Percentiles rank a stretch among this genome's conserved stretches.
Evolutionary conservation across 148 eudicot genomes (phyloP).

Genomic region (Diospyros lotus): DNA sequence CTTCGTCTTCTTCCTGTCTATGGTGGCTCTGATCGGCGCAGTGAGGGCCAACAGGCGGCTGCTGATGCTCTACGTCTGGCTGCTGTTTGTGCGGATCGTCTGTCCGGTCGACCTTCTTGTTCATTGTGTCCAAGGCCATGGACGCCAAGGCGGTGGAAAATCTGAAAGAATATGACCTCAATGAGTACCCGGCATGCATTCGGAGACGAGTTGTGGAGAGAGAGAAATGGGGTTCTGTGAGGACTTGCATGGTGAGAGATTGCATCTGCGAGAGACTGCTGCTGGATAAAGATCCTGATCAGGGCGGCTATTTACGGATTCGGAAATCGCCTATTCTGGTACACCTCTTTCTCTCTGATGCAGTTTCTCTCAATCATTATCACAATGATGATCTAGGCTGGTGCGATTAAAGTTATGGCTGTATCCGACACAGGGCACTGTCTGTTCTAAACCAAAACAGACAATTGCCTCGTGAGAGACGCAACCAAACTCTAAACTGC

Average conservation of each 20-base stretch:
- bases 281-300: background rate
- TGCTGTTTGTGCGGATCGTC: background rate
- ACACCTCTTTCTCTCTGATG: background rate
- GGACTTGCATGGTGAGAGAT: background rate
- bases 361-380: background rate
- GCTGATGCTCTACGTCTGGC: background rate
- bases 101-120: background rate
- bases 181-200: background rate
- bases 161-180: conserved; percentile 2
- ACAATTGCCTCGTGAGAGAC: too few relatives aligned
- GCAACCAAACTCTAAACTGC: too few relatives aligned
- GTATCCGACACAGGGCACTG: too few relatives aligned
- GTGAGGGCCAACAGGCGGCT: background rate
- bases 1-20: background rate
- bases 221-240: conserved; percentile 1
- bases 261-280: background rate
- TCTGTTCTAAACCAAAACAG: too few relatives aligned
- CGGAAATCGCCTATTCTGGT: background rate
- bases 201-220: background rate
- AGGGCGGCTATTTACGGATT: background rate
- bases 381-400: background rate
- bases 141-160: background rate
- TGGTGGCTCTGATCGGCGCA: conserved; percentile 8
- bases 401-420: too few relatives aligned
- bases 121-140: background rate